Conservation (phyloP, 352 stramenopile genomes). For the Globisporangium nagaii region DNA sequence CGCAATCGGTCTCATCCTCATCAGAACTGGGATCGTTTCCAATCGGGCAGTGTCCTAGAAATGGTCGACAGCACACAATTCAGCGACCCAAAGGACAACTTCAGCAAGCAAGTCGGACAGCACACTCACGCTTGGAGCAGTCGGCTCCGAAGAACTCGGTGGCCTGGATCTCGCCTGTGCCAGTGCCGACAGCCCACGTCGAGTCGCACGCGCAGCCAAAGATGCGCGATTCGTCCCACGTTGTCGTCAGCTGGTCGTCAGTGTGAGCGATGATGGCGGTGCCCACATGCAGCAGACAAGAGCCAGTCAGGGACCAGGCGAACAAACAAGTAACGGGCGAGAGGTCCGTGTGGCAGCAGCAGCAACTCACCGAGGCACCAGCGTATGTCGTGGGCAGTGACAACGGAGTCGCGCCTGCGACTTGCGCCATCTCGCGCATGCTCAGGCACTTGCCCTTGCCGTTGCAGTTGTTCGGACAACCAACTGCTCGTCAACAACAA, state of each 20-base stretch:
- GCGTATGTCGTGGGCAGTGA: constrained; percentile 62
- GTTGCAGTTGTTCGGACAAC: constrained; percentile 67
- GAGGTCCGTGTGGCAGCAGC: too few relatives aligned
- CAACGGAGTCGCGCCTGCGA: constrained; percentile 60
- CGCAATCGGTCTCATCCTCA: constrained; percentile 75
- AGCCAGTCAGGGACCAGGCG: too few relatives aligned
- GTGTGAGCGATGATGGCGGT: too few relatives aligned
- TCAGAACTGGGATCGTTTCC: constrained; percentile 71
- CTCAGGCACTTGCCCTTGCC: constrained; percentile 70
- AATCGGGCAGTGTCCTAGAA: constrained; percentile 69
- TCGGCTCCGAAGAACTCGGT: constrained; percentile 88
- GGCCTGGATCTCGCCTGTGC: constrained; percentile 63
- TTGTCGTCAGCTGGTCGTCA: constrained; percentile 35
- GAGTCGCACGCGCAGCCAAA: constrained; percentile 89
- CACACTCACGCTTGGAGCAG: constrained; percentile 64
- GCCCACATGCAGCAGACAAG: too few relatives aligned
- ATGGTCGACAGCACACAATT: background rate
- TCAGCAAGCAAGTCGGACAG: background rate
- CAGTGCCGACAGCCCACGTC: constrained; percentile 74
- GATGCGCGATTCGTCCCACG: constrained; percentile 90
- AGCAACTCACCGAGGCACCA: constrained; percentile 14
- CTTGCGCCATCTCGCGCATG: constrained; percentile 74
- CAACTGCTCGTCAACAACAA: constrained; percentile 24
- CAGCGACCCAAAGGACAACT: background rate
- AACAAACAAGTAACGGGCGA: too few relatives aligned